Percentiles rank a stretch among this genome's conserved stretches.
phyloP scores from a whole-genome alignment of 805 yeast species.

The Candida maltosa region DNA sequence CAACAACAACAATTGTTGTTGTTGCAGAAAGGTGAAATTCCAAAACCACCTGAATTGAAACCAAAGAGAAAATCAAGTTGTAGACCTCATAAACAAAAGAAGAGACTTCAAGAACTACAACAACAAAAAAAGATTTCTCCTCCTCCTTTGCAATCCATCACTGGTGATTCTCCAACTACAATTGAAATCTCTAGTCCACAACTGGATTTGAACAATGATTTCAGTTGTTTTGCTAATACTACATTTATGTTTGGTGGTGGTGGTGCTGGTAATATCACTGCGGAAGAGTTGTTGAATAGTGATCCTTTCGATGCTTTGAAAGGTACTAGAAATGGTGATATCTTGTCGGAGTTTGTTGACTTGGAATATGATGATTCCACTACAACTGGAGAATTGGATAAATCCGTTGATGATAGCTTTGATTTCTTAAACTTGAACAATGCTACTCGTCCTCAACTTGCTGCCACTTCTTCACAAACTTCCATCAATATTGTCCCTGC shows the following conservation, averaged over 20 bases:
- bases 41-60: not conserved
- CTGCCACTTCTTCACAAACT: too few species aligned
- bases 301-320: constrained; percentile 12
- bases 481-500: too few species aligned
- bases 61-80: not conserved
- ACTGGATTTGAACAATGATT: not conserved
- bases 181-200: constrained; percentile 7
- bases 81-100: not conserved
- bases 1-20: not conserved
- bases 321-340: too few species aligned
- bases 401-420: not conserved
- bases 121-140: not conserved
- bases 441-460: not conserved
- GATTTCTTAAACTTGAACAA: not conserved
- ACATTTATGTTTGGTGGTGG: too few species aligned
- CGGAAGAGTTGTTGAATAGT: constrained; percentile 13
- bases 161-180: constrained; percentile 8
- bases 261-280: constrained; percentile 7
- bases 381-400: too few species aligned
- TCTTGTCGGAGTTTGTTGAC: constrained; percentile 11
- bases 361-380: constrained; percentile 9
- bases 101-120: constrained; percentile 2
- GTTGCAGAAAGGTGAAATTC: not conserved
- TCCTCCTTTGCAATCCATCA: too few species aligned
- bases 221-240: too few species aligned